Percentiles rank a stretch among this genome's conserved stretches.
These are phyloP conservation scores for Colletotrichum theobromicola DNA, from an alignment of 2,329 filamentous ascomycete genomes.

Conservation along the genomic window DNA sequence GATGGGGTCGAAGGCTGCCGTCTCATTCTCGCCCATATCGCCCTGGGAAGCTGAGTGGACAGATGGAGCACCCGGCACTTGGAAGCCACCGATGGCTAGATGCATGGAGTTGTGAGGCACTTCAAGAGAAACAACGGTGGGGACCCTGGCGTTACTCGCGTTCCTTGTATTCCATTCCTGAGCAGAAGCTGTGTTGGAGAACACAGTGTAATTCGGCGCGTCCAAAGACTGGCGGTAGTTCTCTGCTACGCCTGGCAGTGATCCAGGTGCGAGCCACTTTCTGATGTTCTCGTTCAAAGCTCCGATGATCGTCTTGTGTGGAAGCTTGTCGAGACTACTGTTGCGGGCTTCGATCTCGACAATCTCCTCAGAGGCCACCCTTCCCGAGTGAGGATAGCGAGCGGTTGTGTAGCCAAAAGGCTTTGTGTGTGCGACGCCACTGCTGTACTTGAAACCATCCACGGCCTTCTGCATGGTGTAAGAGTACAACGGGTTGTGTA, in stretches of 20 bases:
- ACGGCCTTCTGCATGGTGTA: conserved; percentile 26
- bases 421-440: conserved; percentile 23
- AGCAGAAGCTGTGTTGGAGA: conserved; percentile 33
- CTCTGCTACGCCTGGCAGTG: background rate
- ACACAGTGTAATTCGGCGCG: conserved; percentile 37
- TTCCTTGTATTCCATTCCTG: conserved; percentile 15
- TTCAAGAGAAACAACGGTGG: conserved; percentile 27
- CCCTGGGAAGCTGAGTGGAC: conserved; percentile 29
- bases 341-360: conserved; percentile 16
- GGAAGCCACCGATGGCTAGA: conserved; percentile 31
- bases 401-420: conserved; percentile 25
- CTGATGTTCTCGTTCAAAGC: background rate
- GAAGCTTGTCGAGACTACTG: background rate
- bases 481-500: conserved; percentile 27
- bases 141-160: conserved; percentile 3
- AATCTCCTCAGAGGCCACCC: background rate
- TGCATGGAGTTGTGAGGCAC: conserved; percentile 31
- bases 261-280: background rate
- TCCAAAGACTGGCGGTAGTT: conserved; percentile 27
- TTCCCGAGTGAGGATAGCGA: conserved; percentile 29
- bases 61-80: background rate
- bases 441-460: background rate
- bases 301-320: background rate
- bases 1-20: conserved; percentile 38
- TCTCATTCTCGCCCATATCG: conserved; percentile 39